Conservation (phyloP, 768 basidiomycete genomes). For the Boletus insuetus region DNA sequence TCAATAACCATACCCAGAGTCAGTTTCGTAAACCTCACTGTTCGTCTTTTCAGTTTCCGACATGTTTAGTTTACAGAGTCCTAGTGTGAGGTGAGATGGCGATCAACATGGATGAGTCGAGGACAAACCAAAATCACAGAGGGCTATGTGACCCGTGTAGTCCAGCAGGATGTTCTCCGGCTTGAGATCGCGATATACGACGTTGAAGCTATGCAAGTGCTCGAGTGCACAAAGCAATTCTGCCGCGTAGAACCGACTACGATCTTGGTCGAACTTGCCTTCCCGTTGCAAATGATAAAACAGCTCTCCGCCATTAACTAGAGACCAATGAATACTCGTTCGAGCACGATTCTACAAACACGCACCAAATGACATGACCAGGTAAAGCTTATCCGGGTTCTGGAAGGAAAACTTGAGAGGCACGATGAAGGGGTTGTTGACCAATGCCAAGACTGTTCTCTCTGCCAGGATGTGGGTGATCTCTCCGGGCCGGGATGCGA, state of each 20-base stretch:
- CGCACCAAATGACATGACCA: constrained; percentile 94
- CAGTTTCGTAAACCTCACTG: constrained; percentile 45
- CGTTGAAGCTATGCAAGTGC: constrained; percentile 96
- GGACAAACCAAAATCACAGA: constrained; percentile 87
- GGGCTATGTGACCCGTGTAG: constrained; percentile 95
- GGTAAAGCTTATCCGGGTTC: constrained; percentile 93
- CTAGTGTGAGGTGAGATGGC: constrained; percentile 29
- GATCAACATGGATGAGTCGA: not conserved
- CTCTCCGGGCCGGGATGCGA: constrained; percentile 92
- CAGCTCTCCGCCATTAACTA: constrained; percentile 95
- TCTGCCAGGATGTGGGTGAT: constrained; percentile 98
- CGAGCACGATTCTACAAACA: not conserved
- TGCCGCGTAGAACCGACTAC: constrained; percentile 97
- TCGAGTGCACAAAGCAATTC: constrained; percentile 93
- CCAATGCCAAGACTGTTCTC: constrained; percentile 92
- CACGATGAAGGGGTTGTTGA: constrained; percentile 98
- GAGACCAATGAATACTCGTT: not conserved
- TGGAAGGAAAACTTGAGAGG: constrained; percentile 99
- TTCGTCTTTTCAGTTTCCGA: constrained; percentile 96
- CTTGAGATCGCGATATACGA: constrained; percentile 97
- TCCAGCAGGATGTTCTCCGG: constrained; percentile 98
- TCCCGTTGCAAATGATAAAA: constrained; percentile 98
- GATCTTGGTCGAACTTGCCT: constrained; percentile 90
- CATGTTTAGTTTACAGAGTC: constrained; percentile 96
- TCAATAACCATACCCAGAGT: not conserved